Conservation (phyloP, 2,329 filamentous ascomycete species). For the Sporothrix globosa region DNA sequence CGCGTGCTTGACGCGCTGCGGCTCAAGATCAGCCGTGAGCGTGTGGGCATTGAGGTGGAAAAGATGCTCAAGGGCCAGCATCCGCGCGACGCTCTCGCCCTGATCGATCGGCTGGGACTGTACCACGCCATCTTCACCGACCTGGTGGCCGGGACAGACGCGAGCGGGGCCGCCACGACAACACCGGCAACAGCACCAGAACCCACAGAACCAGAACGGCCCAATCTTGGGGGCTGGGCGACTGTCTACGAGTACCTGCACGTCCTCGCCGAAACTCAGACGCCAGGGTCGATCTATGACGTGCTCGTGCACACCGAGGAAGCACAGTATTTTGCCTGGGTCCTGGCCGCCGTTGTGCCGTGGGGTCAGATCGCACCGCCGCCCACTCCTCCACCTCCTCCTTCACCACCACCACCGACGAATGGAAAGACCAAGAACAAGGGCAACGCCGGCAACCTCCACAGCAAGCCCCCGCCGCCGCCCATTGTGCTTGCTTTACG, state of each 20-base stretch:
- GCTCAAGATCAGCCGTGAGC: conserved; percentile 87
- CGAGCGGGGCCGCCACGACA: no score
- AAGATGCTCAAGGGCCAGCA: conserved; percentile 84
- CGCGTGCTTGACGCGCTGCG: conserved; percentile 79
- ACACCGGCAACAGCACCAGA: not conserved
- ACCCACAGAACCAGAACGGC: conserved; percentile 39
- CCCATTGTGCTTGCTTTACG: conserved; percentile 66
- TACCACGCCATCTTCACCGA: conserved; percentile 77
- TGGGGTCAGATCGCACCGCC: conserved; percentile 61
- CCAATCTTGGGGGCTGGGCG: conserved; percentile 64
- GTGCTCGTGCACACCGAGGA: conserved; percentile 65
- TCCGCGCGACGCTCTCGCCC: conserved; percentile 63
- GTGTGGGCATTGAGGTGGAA: conserved; percentile 82
- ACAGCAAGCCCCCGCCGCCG: conserved; percentile 48
- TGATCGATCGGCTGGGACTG: conserved; percentile 68
- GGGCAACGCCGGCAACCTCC: not conserved
- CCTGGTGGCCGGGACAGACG: conserved; percentile 45
- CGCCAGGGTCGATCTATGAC: conserved; percentile 53
- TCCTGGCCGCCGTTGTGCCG: conserved; percentile 72
- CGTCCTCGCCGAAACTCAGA: conserved; percentile 50
- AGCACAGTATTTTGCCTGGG: conserved; percentile 74
- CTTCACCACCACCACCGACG: conserved; percentile 47
- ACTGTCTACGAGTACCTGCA: conserved; percentile 67
- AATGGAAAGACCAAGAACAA: conserved; percentile 9
- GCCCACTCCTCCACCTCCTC: conserved; percentile 41